Base-by-base conservation (phyloP, 768 basidiomycete species). In the Boletellus ananiceps region DNA sequence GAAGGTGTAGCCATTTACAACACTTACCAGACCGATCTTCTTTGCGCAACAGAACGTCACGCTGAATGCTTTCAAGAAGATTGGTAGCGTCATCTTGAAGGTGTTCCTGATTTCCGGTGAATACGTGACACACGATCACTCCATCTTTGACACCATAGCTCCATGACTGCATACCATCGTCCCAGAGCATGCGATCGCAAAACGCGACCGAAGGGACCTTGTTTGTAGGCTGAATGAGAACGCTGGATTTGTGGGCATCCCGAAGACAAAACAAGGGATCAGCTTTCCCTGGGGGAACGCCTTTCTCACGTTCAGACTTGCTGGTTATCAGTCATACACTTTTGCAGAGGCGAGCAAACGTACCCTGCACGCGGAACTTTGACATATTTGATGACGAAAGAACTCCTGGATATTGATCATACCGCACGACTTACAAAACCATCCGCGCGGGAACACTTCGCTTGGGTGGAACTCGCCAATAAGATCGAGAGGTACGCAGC, bases 371-470 rank as follows among this genome's bases (percentile, higher is more conserved):
- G 25, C 41, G 3, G 63, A 56, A 50, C 74, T 74, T 12, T 58
- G 54, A 57, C 80, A 82, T 52, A 67, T 63, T 40, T 77, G 68
- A 52, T 77, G 74, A 46, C 80, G 69, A 62, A 81, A 66, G 40
- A 66, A 64, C 12, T 51, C 53, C 55, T 79, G 74, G 39, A 69
- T 69, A 42, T 79, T 81, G 21, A 81, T 58, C 57, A 73, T 68
- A 21, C 79, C 79, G 49, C 80, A 81, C 0, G 52, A 43, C 2
- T 21, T 49, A 51, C 80, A 81, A 50, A 69, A 72, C 79, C 78
- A 82, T 7, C 79, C 80, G 23, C 60, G 63, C 11, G 60, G 74
- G 44, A 79, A 70, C 2, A 57, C 61, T 33, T 67, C 69, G 31
- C 52, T 62, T 4, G 68, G 64, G 16, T 57, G 45, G 32, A 68